These are phyloP conservation scores for Cercospora canescens DNA, from an alignment of 2,329 filamentous ascomycete genomes.

Conservation along the genomic window DNA sequence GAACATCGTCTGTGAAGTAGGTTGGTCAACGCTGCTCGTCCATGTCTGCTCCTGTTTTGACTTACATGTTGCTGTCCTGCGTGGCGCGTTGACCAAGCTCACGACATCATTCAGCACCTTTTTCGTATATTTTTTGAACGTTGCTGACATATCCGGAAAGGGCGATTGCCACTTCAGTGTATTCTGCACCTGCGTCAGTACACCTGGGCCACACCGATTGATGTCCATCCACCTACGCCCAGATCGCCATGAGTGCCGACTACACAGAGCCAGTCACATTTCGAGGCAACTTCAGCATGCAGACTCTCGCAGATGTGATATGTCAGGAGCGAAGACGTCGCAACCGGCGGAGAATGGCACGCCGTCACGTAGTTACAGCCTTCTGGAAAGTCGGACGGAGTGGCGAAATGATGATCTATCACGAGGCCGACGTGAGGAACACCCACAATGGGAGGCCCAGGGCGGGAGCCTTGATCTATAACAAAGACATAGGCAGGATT, in stretches of 20 bases:
- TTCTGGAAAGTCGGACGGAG: conserved; percentile 59
- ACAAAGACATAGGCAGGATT: conserved; percentile 62
- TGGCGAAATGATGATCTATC: conserved; percentile 64
- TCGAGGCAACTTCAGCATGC: conserved; percentile 50
- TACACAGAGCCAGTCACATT: conserved; percentile 62
- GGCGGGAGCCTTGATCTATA: conserved; percentile 64
- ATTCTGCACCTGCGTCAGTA: no score
- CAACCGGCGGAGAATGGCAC: conserved; percentile 64
- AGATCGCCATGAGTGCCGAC: conserved; percentile 66
- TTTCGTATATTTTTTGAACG: conserved; percentile 62
- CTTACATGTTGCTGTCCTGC: conserved; percentile 57
- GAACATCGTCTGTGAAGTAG: conserved; percentile 50
- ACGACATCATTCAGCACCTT: conserved; percentile 64
- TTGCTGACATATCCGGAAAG: conserved; percentile 64
- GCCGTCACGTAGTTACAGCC: conserved; percentile 59
- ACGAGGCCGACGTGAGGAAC: conserved; percentile 54
- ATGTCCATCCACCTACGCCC: no score
- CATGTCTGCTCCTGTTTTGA: not conserved
- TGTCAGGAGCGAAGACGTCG: conserved; percentile 64
- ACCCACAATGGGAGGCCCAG: conserved; percentile 56
- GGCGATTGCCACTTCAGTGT: conserved; percentile 65
- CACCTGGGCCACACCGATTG: no score
- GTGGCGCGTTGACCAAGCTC: conserved; percentile 64
- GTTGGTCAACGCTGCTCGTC: not conserved
- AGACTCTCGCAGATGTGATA: conserved; percentile 63